phyloP scores from a whole-genome alignment of 2,329 filamentous ascomycete species.

The Fusarium agapanthi region DNA sequence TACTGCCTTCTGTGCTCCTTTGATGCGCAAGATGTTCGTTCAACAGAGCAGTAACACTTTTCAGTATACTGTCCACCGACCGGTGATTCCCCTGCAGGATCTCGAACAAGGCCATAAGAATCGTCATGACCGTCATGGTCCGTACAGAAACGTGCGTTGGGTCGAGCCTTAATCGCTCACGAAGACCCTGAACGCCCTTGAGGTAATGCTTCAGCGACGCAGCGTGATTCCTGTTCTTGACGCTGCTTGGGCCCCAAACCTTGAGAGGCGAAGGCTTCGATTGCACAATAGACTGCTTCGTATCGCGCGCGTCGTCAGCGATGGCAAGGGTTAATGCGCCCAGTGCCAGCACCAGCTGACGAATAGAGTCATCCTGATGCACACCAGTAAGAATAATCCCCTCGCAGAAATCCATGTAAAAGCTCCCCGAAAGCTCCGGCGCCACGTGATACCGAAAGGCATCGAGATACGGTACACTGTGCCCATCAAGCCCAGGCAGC shows the following conservation, averaged over 20 bases:
- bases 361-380: neutral
- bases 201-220: neutral
- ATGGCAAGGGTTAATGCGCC: neutral
- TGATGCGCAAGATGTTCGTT: neutral
- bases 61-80: neutral
- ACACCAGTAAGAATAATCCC: neutral
- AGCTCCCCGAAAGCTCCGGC: neutral
- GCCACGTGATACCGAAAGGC: neutral
- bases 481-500: neutral
- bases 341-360: neutral
- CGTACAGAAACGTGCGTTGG: neutral
- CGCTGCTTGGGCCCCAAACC: neutral
- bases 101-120: neutral
- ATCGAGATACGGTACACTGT: neutral
- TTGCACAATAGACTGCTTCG: neutral
- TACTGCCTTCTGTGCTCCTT: neutral
- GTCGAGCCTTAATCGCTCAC: neutral
- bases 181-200: neutral
- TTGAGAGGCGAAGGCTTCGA: neutral
- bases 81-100: neutral
- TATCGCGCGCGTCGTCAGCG: neutral
- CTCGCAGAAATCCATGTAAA: neutral
- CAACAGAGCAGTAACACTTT: neutral
- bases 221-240: neutral
- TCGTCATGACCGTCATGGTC: neutral